Conservation (phyloP, 108 stramenopile species). For the Cyclostephanos invisitatus region DNA sequence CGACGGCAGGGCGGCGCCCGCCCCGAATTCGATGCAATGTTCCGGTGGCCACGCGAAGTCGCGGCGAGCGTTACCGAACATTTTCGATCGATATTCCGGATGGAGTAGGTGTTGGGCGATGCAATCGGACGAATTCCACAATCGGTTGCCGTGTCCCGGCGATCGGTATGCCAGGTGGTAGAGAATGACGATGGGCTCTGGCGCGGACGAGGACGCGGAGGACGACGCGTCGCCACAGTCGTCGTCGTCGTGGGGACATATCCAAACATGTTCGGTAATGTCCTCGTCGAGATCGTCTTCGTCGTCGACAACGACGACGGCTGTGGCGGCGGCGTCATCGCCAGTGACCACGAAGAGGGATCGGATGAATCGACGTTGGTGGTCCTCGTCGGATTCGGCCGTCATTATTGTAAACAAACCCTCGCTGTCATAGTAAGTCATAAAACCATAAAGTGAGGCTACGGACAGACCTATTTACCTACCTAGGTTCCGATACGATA, state of each 20-base stretch:
- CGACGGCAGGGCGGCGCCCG: conserved; percentile 23
- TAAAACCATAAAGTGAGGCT: no score
- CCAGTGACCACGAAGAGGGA: not conserved
- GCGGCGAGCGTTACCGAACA: not conserved
- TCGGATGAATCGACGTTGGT: not conserved
- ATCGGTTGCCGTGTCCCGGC: not conserved
- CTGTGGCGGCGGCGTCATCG: not conserved
- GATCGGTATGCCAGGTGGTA: not conserved
- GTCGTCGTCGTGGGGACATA: not conserved
- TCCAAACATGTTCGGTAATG: not conserved
- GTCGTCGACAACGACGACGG: no score
- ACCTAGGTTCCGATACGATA: no score
- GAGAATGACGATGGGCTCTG: not conserved
- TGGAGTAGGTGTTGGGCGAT: not conserved
- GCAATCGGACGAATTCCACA: not conserved
- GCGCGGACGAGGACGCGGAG: not conserved
- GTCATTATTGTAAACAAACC: no score
- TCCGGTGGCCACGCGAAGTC: conserved; percentile 8
- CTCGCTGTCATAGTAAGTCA: no score
- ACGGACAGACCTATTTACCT: no score
- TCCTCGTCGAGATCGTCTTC: not conserved
- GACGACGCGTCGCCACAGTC: not conserved
- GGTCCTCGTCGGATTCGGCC: not conserved
- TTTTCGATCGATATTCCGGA: not conserved
- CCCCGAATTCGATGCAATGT: conserved; percentile 16